Evolutionary conservation across 2,329 filamentous ascomycete species (phyloP).

Genomic region (Hirsutella rhossiliensis): DNA sequence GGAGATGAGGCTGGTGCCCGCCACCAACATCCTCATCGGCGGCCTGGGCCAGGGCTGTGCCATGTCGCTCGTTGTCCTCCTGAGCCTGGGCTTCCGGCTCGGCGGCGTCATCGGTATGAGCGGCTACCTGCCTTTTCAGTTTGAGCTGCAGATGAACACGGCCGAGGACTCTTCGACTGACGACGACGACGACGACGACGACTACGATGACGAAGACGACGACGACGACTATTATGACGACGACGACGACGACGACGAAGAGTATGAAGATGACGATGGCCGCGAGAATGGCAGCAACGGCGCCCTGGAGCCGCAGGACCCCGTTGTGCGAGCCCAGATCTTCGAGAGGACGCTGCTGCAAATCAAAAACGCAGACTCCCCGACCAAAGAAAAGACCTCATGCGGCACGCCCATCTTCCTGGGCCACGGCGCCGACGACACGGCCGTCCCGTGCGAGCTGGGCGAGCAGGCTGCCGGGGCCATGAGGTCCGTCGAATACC

Average conservation of each 20-base stretch:
- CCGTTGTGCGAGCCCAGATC: conserved; percentile 12
- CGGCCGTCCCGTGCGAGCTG: conserved; percentile 19
- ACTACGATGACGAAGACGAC: not conserved
- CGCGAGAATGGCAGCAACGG: conserved; percentile 3
- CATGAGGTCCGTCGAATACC: conserved; percentile 18
- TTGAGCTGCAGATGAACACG: conserved; percentile 18
- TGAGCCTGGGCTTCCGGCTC: conserved; percentile 23
- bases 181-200: conserved; percentile 8
- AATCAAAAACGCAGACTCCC: conserved; percentile 10
- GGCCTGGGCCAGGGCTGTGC: conserved; percentile 43
- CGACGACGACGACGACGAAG: not conserved
- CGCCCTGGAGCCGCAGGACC: not conserved
- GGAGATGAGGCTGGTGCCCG: conserved; percentile 18
- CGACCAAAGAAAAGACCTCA: conserved; percentile 3
- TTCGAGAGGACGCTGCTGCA: conserved; percentile 18
- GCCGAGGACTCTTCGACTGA: conserved; percentile 1
- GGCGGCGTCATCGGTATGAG: conserved; percentile 35
- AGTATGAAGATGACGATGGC: conserved; percentile 7
- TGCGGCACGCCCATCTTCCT: conserved; percentile 27
- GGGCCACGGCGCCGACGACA: conserved; percentile 27
- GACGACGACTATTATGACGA: not conserved
- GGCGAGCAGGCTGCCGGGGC: conserved; percentile 16
- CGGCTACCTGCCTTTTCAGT: conserved; percentile 29
- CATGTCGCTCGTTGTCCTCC: conserved; percentile 26
- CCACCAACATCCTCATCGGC: conserved; percentile 31